Base-by-base conservation (phyloP, 2,329 filamentous ascomycete species). In the Ophiognomonia clavigignenti-juglandacearum region DNA sequence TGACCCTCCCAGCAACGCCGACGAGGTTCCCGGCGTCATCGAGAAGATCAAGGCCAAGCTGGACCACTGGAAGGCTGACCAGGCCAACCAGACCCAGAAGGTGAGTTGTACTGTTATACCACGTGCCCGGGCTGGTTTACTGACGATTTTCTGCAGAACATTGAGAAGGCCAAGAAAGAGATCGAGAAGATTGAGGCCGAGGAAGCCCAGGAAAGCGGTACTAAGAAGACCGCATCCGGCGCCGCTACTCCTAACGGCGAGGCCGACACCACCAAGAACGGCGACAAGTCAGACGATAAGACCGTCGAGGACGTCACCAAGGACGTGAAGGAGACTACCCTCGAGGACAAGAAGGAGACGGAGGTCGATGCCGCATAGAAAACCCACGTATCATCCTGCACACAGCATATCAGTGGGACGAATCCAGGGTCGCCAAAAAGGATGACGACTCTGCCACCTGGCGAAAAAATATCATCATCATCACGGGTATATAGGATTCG, bases 1-100 rank as follows among this genome's bases (percentile, higher is more conserved):
- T 57, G 85, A 96, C 50, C 87, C 92, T 43, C 93, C 93, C 26
- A 89, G 92, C 78, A 87, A 82, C 68, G 82, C 89, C 61, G 77
- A 83, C 46, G 92, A 96, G 59, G 83, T 97, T 13, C 83, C 91
- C 22, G 74, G 74, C 51, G 81, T 86, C 13, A 73, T 88, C 39
- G 90, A 96, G 74, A 92, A 96, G 75, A 80, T 97, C 60, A 90
- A 92, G 71, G 87, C 82, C 62, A 97, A 97, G 80, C 77, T 97
- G 43, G 83, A 83, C 24, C 77, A 86, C 68, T 98, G 92, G 90
- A 96, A 95, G 77, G 74, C 80, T 43, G 87, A 96, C 70, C 93
- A 97, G 74, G 81, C 85, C 48, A 76, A 80, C 55, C 89, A 96
- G 77, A 98, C 93, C 18, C 81, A 93, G 65, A 86, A 88, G 73